phyloP scores from a whole-genome alignment of 257 asterid species.

The Gentiana dahurica region DNA sequence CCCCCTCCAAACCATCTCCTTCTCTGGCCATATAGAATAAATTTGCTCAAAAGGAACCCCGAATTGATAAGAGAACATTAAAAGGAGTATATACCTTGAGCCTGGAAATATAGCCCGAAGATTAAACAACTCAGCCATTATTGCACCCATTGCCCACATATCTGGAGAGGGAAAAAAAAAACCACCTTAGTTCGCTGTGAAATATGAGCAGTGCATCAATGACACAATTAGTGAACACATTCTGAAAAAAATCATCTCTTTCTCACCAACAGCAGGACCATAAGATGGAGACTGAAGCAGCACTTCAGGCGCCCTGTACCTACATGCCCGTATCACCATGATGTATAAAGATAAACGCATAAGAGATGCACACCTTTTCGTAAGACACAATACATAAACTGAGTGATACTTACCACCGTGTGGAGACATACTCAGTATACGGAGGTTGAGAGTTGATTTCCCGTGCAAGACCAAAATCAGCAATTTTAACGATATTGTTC shows the following conservation, averaged over 20 bases:
- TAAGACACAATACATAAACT: background rate
- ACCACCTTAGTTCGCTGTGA: too few relatives aligned
- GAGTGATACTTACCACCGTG: conserved; percentile 67
- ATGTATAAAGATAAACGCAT: background rate
- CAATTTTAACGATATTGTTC: conserved; percentile 69
- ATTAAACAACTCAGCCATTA: conserved; percentile 84
- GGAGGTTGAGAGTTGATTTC: conserved; percentile 89
- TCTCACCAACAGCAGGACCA: conserved; percentile 89
- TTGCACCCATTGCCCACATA: conserved; percentile 99
- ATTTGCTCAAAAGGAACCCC: too few relatives aligned
- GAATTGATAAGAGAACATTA: too few relatives aligned
- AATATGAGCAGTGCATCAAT: background rate
- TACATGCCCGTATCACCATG: conserved; percentile 21
- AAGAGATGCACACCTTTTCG: background rate
- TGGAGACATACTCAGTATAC: conserved; percentile 88
- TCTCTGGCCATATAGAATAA: too few relatives aligned
- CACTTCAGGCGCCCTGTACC: conserved; percentile 99
- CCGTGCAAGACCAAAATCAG: conserved; percentile 98
- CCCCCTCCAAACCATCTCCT: too few relatives aligned
- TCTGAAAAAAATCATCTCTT: background rate
- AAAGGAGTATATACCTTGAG: conserved; percentile 41
- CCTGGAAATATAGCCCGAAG: conserved; percentile 95
- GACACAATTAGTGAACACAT: too few relatives aligned
- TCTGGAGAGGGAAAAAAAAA: conserved; percentile 26
- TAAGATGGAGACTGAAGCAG: conserved; percentile 75